Evolutionary conservation across 495 filamentous ascomycete genomes (phyloP).

Genomic region (Oidiodendron maius): DNA sequence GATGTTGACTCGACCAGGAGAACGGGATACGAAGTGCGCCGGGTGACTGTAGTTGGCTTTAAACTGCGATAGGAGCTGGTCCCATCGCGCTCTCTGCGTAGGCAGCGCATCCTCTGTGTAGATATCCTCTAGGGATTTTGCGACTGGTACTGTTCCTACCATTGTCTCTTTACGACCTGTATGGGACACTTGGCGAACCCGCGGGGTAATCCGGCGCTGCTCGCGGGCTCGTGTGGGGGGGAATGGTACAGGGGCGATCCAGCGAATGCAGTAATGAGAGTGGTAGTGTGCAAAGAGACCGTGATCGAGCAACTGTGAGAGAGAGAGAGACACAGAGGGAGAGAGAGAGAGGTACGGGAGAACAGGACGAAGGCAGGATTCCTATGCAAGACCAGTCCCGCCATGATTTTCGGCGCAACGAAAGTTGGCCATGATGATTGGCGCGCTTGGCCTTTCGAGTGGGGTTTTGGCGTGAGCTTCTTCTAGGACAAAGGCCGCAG

Average conservation of each 20-base stretch:
- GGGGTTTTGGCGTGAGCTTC: too few relatives aligned
- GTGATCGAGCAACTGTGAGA: not conserved
- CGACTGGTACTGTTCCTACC: constrained; percentile 51
- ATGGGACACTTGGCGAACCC: not conserved
- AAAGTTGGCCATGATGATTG: too few relatives aligned
- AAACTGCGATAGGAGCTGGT: constrained; percentile 65
- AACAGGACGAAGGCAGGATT: too few relatives aligned
- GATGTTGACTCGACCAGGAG: constrained; percentile 93
- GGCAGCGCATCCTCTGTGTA: constrained; percentile 58
- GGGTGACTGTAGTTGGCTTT: constrained; percentile 59
- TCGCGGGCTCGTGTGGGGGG: not conserved
- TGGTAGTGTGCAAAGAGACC: not conserved
- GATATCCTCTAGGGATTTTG: constrained; percentile 55
- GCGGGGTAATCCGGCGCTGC: not conserved
- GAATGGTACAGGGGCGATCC: not conserved
- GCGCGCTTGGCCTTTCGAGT: too few relatives aligned
- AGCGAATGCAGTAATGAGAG: not conserved
- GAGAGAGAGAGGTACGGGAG: too few relatives aligned
- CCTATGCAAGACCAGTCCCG: too few relatives aligned
- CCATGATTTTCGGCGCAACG: too few relatives aligned
- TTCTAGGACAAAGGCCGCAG: too few relatives aligned
- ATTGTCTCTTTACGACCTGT: constrained; percentile 31
- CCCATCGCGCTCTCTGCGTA: constrained; percentile 61
- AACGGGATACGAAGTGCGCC: constrained; percentile 80
- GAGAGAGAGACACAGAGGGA: too few relatives aligned